Base-by-base conservation (phyloP, 805 yeast species). In the Grigorovia yakushimaensis region DNA sequence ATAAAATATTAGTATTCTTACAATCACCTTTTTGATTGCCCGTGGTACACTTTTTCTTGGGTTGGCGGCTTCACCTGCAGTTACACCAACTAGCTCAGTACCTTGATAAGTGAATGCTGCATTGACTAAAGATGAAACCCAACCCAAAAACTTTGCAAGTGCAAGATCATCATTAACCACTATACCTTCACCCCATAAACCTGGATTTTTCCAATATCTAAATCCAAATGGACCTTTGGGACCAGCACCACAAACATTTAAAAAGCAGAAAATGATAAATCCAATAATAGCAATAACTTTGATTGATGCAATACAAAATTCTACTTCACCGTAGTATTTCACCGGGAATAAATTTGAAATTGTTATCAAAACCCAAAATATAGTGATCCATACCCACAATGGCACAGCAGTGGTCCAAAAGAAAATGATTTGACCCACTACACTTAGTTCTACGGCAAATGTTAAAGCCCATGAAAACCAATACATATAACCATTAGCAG, bases 91-190 rank as follows among this genome's bases (percentile, higher is more conserved):
- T 59, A 81, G 71, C 62, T 82, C 88, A 47, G 82, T 78, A 61
- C 88, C 88, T 65, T 81, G 87, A 65, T 75, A 82, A 36, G 88
- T 81, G 68, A 82, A 82, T 20, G 83, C 81, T 37, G 88, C 84
- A 48, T 74, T 74, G 51, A 82, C 71, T 54, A 82, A 70, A 5
- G 85, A 79, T 10, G 78, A 69, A 47, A 79, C 71, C 79, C 81
- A 80, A 44, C 84, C 84, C 41, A 79, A 66, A 57, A 81, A 78
- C 57, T 79, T 71, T 47, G 71, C 82, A 7, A 33, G 3, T 4
- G 37, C 37, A 15, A 15, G 3, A 15, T 7, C 38, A 15, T 33
- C 39, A 35, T 80, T 76, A 50, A 70, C 77, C 24, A 73, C 60
- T 22, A 73, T 71, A 36, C 83, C 84, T 41, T 74, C 76, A 43